phyloP scores from a whole-genome alignment of 148 eudicot species.

The Chenopodium formosanum region DNA sequence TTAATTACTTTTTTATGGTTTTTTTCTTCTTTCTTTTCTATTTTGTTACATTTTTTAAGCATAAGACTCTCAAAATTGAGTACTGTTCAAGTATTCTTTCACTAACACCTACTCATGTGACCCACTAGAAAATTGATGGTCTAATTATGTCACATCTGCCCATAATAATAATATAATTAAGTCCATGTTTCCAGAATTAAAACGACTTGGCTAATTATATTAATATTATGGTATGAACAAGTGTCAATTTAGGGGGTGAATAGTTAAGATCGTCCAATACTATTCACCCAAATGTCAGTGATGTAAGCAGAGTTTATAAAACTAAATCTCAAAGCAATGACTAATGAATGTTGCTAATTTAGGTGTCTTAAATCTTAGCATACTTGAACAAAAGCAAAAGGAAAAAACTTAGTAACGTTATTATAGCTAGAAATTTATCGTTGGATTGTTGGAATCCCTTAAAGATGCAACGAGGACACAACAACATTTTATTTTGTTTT shows the following conservation, averaged over 20 bases:
- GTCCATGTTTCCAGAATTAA: neutral
- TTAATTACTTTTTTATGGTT: neutral
- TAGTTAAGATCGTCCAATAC: no score
- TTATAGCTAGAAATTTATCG: neutral
- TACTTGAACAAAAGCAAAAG: neutral
- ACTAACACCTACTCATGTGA: constrained; percentile 29
- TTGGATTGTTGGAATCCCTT: neutral
- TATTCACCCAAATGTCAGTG: neutral
- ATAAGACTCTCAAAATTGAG: constrained; percentile 27
- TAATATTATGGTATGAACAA: neutral
- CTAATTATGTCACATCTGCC: neutral
- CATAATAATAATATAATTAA: neutral
- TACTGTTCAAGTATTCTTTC: constrained; percentile 34
- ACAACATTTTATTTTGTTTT: no score
- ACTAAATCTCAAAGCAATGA: neutral
- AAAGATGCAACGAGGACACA: neutral
- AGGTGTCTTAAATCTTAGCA: neutral
- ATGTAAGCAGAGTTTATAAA: neutral
- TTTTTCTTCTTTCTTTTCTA: neutral
- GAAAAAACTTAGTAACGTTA: neutral
- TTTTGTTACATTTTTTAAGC: constrained; percentile 30
- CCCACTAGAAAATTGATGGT: neutral
- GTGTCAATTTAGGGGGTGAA: neutral
- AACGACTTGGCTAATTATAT: neutral
- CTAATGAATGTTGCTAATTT: neutral